phyloP scores from a whole-genome alignment of 2,329 filamentous ascomycete genomes.

The Cladophialophora chaetospira region DNA sequence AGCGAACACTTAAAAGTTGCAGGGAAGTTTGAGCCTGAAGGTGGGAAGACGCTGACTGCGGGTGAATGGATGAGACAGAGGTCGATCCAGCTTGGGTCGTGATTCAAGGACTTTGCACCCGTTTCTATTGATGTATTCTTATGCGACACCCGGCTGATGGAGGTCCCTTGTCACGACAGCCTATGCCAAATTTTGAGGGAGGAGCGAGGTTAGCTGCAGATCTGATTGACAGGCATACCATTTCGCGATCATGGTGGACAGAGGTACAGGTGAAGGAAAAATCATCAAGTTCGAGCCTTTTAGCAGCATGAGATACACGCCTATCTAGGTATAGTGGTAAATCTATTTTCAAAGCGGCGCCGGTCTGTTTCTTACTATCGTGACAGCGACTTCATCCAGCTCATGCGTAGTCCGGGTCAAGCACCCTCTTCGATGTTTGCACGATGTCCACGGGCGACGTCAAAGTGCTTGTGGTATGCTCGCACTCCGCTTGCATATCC shows the following conservation, averaged over 20 bases:
- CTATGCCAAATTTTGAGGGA: too few species aligned
- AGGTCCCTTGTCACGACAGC: too few species aligned
- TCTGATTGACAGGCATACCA: too few species aligned
- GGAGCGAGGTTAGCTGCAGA: too few species aligned
- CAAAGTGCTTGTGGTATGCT: conserved; percentile 7
- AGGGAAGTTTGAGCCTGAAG: conserved; percentile 24
- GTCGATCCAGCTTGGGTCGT: conserved; percentile 30
- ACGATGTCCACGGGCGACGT: conserved; percentile 16
- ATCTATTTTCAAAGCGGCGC: too few species aligned
- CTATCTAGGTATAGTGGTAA: too few species aligned
- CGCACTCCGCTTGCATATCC: background rate
- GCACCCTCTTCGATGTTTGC: conserved; percentile 20
- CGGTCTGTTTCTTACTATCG: background rate
- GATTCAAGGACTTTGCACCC: background rate
- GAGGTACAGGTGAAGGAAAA: too few species aligned
- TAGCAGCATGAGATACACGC: too few species aligned
- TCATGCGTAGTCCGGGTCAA: background rate
- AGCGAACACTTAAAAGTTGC: conserved; percentile 42
- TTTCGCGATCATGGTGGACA: too few species aligned
- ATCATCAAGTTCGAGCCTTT: too few species aligned
- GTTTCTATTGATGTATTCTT: background rate
- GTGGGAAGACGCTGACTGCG: conserved; percentile 39
- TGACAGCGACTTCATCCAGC: too few species aligned
- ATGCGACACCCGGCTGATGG: too few species aligned
- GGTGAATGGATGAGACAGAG: conserved; percentile 44